Conservation (phyloP, 2,329 filamentous ascomycete genomes). For the Dactylellina haptotyla region DNA sequence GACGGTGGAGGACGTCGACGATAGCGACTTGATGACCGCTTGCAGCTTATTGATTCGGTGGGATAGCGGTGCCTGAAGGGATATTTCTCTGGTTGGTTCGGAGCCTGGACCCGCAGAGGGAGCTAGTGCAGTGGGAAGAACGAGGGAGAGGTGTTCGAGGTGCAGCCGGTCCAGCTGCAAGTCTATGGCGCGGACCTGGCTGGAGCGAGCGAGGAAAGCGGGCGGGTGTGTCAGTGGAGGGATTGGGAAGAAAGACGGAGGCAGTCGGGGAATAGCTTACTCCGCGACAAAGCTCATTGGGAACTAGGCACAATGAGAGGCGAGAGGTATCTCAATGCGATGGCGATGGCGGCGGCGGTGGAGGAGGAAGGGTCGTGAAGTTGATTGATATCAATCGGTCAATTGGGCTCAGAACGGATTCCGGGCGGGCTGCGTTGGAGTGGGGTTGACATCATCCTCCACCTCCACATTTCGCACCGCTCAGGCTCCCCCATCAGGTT, state of each 20-base stretch:
- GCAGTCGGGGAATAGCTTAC: conserved; percentile 36
- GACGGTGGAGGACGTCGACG: conserved; percentile 73
- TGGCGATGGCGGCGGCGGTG: not conserved
- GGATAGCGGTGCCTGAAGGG: conserved; percentile 63
- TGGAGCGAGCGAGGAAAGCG: conserved; percentile 57
- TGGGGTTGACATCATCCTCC: conserved; percentile 16
- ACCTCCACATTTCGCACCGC: too few relatives aligned
- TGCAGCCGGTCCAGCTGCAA: conserved; percentile 73
- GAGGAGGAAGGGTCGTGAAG: not conserved
- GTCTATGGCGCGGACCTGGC: conserved; percentile 72
- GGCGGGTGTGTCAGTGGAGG: not conserved
- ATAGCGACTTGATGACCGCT: conserved; percentile 75
- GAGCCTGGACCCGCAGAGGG: conserved; percentile 56
- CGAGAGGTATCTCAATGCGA: not conserved
- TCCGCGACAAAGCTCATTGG: conserved; percentile 54
- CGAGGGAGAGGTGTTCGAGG: conserved; percentile 59
- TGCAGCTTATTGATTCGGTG: conserved; percentile 71
- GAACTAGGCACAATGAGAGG: not conserved
- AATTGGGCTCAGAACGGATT: too few relatives aligned
- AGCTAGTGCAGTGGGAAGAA: conserved; percentile 56
- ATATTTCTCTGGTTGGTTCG: conserved; percentile 59
- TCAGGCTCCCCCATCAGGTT: too few relatives aligned
- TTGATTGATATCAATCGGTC: not conserved
- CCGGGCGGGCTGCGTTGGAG: not conserved
- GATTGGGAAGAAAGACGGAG: not conserved